A percentile compares a stretch with the other conserved stretches of the same genome.
Conservation (phyloP, 106 monocot genomes). For the Amphibolis antarctica region DNA sequence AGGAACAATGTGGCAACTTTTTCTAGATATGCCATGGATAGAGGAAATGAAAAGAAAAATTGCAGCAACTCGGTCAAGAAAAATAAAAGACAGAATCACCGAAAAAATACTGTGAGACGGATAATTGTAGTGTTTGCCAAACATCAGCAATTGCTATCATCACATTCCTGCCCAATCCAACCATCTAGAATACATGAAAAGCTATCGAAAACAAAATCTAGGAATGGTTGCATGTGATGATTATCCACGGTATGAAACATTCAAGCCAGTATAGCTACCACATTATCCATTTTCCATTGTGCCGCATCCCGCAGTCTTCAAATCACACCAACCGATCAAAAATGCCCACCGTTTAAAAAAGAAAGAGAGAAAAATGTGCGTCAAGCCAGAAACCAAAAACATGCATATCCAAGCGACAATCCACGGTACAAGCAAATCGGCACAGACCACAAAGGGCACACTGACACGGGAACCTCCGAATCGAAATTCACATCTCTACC, state of each 20-base stretch:
- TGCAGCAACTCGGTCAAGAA: no score
- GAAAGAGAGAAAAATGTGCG: not conserved
- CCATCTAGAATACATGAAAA: not conserved
- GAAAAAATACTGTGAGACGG: no score
- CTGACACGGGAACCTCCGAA: not conserved
- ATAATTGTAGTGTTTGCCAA: not conserved
- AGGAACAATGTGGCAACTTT: no score
- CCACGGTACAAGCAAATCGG: not conserved
- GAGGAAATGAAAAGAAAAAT: no score
- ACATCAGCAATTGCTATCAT: not conserved
- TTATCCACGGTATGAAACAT: not conserved
- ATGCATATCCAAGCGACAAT: not conserved
- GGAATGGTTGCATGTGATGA: not conserved
- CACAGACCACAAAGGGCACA: not conserved
- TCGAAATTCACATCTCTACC: slow-evolving; percentile 26
- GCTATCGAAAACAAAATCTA: not conserved
- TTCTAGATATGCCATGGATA: no score
- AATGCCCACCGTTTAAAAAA: not conserved
- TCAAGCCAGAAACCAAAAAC: not conserved
- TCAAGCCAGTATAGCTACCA: no score
- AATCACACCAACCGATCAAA: not conserved
- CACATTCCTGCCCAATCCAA: not conserved
- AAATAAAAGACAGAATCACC: no score
- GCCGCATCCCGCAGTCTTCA: not conserved
- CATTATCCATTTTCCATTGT: no score